phyloP scores from a whole-genome alignment of 768 basidiomycete species.

The Russula sp. region DNA sequence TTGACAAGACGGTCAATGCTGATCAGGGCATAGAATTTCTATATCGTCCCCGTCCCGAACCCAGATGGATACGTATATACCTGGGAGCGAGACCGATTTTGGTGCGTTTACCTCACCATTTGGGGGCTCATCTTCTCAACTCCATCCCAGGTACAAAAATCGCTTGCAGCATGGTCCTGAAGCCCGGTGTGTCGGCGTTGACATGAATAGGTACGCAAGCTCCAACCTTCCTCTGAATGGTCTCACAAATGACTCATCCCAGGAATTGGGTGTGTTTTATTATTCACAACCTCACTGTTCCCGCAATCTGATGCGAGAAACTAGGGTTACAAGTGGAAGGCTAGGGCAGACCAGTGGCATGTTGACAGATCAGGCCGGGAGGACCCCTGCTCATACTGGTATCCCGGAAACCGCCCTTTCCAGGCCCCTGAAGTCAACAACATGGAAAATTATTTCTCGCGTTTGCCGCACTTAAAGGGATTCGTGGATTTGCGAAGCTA shows the following conservation, averaged over 20 bases:
- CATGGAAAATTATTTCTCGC: conserved; percentile 59
- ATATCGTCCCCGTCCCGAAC: conserved; percentile 60
- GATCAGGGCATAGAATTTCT: conserved; percentile 41
- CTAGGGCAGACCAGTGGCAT: conserved; percentile 20
- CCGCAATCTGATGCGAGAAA: neutral
- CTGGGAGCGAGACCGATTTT: conserved; percentile 61
- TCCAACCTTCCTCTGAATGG: neutral
- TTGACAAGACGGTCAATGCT: neutral
- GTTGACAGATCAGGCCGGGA: conserved; percentile 22
- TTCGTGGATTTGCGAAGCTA: conserved; percentile 77
- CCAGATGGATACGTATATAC: conserved; percentile 73
- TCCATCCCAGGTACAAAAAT: conserved; percentile 54
- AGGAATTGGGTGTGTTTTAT: conserved; percentile 4
- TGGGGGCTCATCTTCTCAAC: neutral
- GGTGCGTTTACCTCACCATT: conserved; percentile 30
- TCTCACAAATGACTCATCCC: neutral
- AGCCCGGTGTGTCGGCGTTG: conserved; percentile 57
- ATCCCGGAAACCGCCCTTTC: conserved; percentile 66
- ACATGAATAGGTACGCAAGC: conserved; percentile 58
- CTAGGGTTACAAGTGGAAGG: conserved; percentile 68
- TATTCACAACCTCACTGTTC: neutral
- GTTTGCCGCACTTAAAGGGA: conserved; percentile 44
- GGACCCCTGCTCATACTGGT: conserved; percentile 69
- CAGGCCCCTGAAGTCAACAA: conserved; percentile 71
- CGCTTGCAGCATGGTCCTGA: conserved; percentile 45